Evolutionary conservation across 371 early-diverging fungal genomes (phyloP).

Genomic region (Apophysomyces elegans): DNA sequence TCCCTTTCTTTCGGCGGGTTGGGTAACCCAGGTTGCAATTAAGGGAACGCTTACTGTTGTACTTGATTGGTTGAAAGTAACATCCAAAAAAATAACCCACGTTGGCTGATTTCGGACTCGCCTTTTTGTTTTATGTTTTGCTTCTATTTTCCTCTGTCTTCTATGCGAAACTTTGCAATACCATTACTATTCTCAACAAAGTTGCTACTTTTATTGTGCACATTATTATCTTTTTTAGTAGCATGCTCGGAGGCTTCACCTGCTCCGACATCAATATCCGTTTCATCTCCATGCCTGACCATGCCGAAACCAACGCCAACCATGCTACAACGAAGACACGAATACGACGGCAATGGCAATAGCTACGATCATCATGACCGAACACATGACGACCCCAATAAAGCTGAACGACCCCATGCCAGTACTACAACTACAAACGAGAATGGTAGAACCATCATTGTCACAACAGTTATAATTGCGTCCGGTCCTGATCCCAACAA

Average conservation of each 20-base stretch:
- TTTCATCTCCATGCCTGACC: neutral
- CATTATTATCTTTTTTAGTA: conserved; percentile 3
- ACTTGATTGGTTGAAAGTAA: neutral
- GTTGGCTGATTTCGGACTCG: conserved; percentile 5
- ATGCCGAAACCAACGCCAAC: neutral
- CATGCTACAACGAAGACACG: neutral
- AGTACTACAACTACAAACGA: neutral
- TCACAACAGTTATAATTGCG: conserved; percentile 11
- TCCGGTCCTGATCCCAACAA: conserved; percentile 8
- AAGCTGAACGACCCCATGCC: neutral
- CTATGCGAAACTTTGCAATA: conserved; percentile 10
- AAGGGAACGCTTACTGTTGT: conserved; percentile 2
- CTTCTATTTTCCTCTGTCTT: conserved; percentile 8
- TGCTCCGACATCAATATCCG: neutral
- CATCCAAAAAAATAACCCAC: neutral
- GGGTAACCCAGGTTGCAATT: conserved; percentile 12
- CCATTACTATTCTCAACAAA: neutral
- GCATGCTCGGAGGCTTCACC: neutral
- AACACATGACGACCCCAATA: no score
- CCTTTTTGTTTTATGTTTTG: conserved; percentile 7
- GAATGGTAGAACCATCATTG: conserved; percentile 7
- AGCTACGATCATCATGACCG: neutral
- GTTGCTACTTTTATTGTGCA: conserved; percentile 4
- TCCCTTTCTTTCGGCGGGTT: conserved; percentile 10
- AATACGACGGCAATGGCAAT: neutral